Evolutionary conservation across 2,329 filamentous ascomycete genomes (phyloP).

Genomic region (Thelonectria discophora): DNA sequence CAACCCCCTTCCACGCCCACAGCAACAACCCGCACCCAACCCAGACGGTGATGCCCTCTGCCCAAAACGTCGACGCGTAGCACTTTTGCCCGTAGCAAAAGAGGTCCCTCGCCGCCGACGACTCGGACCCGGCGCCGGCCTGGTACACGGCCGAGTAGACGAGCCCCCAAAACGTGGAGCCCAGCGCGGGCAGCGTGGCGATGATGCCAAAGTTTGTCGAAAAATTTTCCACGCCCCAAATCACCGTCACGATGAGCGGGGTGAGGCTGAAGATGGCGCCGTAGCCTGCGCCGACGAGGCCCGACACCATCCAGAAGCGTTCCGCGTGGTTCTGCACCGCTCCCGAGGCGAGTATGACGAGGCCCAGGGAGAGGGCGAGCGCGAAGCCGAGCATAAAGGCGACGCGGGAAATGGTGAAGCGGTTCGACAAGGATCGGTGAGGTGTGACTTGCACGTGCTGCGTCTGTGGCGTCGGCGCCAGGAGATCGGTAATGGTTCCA

Average conservation of each 20-base stretch:
- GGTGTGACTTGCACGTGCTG: constrained; percentile 61
- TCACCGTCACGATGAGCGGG: constrained; percentile 93
- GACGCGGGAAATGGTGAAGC: constrained; percentile 77
- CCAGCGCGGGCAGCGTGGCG: constrained; percentile 87
- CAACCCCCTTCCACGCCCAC: constrained; percentile 82
- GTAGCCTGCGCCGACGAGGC: constrained; percentile 88
- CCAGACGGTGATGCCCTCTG: constrained; percentile 83
- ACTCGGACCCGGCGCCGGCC: constrained; percentile 61
- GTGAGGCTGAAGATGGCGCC: constrained; percentile 90
- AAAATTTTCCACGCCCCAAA: constrained; percentile 99
- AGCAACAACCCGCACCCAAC: constrained; percentile 75
- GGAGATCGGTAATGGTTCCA: constrained; percentile 85
- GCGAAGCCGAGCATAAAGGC: constrained; percentile 81
- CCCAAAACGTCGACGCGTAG: constrained; percentile 86
- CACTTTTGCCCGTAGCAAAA: constrained; percentile 86
- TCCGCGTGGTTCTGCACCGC: constrained; percentile 76
- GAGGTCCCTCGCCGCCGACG: constrained; percentile 52
- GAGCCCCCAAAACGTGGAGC: constrained; percentile 88
- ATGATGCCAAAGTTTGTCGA: constrained; percentile 98
- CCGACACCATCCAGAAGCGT: constrained; percentile 86
- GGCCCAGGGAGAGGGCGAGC: constrained; percentile 76
- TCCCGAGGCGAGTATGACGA: constrained; percentile 81
- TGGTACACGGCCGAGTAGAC: constrained; percentile 88
- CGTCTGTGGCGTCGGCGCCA: constrained; percentile 74
- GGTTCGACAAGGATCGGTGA: constrained; percentile 44